Percentiles rank a stretch among this genome's conserved stretches.
phyloP scores from a whole-genome alignment of 73 alveolate genomes.

The Loxodes magnus region DNA sequence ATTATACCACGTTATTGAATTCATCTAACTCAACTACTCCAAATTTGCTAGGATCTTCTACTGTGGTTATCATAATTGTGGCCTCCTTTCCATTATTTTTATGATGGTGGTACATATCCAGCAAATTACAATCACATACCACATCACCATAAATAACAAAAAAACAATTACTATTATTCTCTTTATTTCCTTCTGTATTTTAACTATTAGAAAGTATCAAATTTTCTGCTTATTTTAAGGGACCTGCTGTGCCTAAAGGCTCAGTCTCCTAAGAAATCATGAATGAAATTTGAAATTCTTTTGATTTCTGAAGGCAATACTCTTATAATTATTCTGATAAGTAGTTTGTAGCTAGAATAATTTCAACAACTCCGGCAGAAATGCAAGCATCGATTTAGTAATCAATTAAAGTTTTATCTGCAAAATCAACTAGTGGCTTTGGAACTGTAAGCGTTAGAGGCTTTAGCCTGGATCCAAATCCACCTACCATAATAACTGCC shows the following conservation, averaged over 20 bases:
- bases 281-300: slow-evolving; percentile 31
- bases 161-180: slow-evolving; percentile 55
- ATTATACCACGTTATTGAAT: slow-evolving; percentile 59
- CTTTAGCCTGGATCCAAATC: slow-evolving; percentile 86
- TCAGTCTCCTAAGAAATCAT: slow-evolving; percentile 51
- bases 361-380: slow-evolving; percentile 79
- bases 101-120: slow-evolving; percentile 82
- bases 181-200: too few relatives aligned
- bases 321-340: slow-evolving; percentile 72
- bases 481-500: slow-evolving; percentile 85
- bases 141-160: slow-evolving; percentile 92
- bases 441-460: slow-evolving; percentile 88
- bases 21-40: slow-evolving; percentile 91
- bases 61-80: slow-evolving; percentile 76
- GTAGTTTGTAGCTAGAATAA: slow-evolving; percentile 82
- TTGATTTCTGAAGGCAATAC: slow-evolving; percentile 24
- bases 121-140: slow-evolving; percentile 90
- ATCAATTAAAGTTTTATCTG: slow-evolving; percentile 74
- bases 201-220: slow-evolving; percentile 52
- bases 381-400: slow-evolving; percentile 82
- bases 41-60: slow-evolving; percentile 92
- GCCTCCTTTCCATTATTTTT: slow-evolving; percentile 91
- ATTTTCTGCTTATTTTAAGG: slow-evolving; percentile 88
- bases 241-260: slow-evolving; percentile 90
- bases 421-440: slow-evolving; percentile 82